Base-by-base conservation (phyloP, 106 monocot species). In the Dendrobium nobile region DNA sequence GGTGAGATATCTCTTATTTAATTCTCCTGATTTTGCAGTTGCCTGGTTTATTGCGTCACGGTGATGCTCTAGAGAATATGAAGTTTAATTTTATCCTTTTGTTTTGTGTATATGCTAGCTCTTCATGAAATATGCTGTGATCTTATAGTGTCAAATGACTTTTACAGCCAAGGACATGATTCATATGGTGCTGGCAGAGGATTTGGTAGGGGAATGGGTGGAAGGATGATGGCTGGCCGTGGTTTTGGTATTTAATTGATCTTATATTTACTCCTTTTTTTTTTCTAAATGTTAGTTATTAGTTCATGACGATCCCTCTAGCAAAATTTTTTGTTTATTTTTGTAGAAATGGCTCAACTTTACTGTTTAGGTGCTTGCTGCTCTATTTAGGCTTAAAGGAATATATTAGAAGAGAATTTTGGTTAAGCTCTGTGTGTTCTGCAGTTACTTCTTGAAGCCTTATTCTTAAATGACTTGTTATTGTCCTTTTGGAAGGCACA, bases 141-240 rank as follows among this genome's bases (percentile, higher is more conserved):
- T 76, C 26, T 79, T 40, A 82, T 41, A 41, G 70, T 75, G 16
- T 72, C 27, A 79, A 72, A 19, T 77, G 40, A 44, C 33, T 18
- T 78, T 78, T 89, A 47, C 85, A 91, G 95, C 43, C 90, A 88
- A 89, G 54, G 81, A 75, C 90, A 90, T 75, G 98, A 95, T 70
- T 81, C 79, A 70, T 89, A 77, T 89, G 91, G 91, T 43, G 67
- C 85, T 61, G 96, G 96, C 31, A 92, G 98, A 93, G 92, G 98
- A 33, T 99, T 84, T 85, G 98, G 98, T 64, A 91, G 95, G 76
- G 98, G 94, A 67, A 90, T 93, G 80, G 91, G 96, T 84, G 93
- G 92, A 77, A 87, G 96, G 77, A 93, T 89, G 92, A 83, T 86
- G 78, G 82, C 54, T 84, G 89, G 91, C 22, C 91, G 93, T 89